Percentiles rank a stretch among this genome's conserved stretches.
phyloP scores from a whole-genome alignment of 495 filamentous ascomycete genomes.

The Neurospora sp. region DNA sequence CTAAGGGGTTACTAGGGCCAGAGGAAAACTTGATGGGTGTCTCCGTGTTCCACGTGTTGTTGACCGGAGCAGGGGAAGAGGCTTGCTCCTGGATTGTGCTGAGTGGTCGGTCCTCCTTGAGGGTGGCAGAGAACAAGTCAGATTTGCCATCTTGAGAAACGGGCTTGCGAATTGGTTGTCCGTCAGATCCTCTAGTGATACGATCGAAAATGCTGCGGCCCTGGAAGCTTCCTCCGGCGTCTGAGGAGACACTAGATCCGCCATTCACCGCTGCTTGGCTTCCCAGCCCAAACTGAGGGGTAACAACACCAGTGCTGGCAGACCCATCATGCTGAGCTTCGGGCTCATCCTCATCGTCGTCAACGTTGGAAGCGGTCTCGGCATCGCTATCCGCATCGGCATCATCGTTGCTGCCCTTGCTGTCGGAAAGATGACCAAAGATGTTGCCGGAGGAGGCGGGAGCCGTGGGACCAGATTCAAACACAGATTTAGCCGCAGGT shows the following conservation, averaged over 20 bases:
- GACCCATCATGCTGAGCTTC: constrained; percentile 11
- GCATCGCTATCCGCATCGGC: constrained; percentile 35
- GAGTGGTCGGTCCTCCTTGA: constrained; percentile 22
- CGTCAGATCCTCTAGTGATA: constrained; percentile 36
- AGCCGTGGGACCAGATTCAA: constrained; percentile 15
- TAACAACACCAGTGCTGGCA: constrained; percentile 24
- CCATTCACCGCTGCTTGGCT: constrained; percentile 15
- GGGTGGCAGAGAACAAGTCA: constrained; percentile 15
- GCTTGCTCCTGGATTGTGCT: constrained; percentile 27
- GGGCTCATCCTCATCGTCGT: constrained; percentile 27
- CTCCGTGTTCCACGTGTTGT: constrained; percentile 39
- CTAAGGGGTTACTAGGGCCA: constrained; percentile 20
- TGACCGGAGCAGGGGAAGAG: constrained; percentile 21
- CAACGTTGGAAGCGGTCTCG: constrained; percentile 34
- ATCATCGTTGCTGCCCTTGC: constrained; percentile 35
- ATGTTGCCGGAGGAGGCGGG: constrained; percentile 36
- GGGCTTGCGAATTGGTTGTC: constrained; percentile 36
- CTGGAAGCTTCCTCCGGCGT: constrained; percentile 24
- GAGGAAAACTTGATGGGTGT: constrained; percentile 29
- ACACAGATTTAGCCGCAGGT: constrained; percentile 14
- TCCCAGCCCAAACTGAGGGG: constrained; percentile 21
- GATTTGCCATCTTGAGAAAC: constrained; percentile 11
- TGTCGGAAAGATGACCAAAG: constrained; percentile 52
- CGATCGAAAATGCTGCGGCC: constrained; percentile 51
- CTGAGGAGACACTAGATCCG: constrained; percentile 21